Evolutionary conservation across 2,329 filamentous ascomycete species (phyloP).

Genomic region (Blastomyces emzantsi): DNA sequence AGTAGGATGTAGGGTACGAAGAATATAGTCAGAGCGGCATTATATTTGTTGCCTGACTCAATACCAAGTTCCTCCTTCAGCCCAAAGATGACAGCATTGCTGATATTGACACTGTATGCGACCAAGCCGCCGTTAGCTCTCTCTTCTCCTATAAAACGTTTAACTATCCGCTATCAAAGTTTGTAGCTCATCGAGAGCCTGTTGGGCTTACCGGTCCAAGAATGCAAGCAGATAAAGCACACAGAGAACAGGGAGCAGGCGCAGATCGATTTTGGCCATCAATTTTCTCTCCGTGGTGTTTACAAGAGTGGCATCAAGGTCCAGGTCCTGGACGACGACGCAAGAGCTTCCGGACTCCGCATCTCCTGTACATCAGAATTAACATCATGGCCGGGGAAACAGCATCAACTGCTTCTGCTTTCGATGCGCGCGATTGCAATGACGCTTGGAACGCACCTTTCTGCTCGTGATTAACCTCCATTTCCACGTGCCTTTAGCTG

Average conservation of each 20-base stretch:
- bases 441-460: background rate
- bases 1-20: slow-evolving; percentile 66
- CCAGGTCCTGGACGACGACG: slow-evolving; percentile 8
- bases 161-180: background rate
- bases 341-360: slow-evolving; percentile 9
- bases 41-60: slow-evolving; percentile 50
- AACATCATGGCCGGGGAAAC: background rate
- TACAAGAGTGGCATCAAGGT: slow-evolving; percentile 19
- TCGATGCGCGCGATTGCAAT: background rate
- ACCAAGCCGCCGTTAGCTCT: background rate
- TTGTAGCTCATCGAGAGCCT: background rate
- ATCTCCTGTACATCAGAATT: background rate
- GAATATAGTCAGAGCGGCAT: slow-evolving; percentile 69
- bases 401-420: background rate
- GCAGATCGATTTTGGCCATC: slow-evolving; percentile 60
- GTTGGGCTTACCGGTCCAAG: slow-evolving; percentile 41
- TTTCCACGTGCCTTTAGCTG: background rate
- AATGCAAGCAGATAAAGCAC: slow-evolving; percentile 64
- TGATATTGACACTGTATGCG: slow-evolving; percentile 60
- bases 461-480: background rate
- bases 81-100: slow-evolving; percentile 62
- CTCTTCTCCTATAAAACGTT: slow-evolving; percentile 9
- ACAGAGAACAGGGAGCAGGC: slow-evolving; percentile 62
- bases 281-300: slow-evolving; percentile 50
- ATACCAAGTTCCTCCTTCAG: slow-evolving; percentile 56